Evolutionary conservation across 495 filamentous ascomycete species (phyloP), one percentile per base, ranked within the genome.

Genomic region (Tuber melanosporum): DNA sequence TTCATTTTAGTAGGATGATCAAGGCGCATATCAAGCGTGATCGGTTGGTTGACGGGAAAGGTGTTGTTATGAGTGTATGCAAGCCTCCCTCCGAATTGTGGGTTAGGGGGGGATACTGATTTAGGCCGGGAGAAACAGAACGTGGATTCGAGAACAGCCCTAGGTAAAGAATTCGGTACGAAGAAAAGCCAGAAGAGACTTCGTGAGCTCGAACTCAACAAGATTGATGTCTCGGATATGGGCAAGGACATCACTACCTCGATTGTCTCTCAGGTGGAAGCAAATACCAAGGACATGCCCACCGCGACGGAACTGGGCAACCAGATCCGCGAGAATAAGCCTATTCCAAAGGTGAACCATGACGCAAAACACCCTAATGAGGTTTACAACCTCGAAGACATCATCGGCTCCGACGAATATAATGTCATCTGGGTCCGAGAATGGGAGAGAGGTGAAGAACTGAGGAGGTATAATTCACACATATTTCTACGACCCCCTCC

Each of bases 101-200:
- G 15, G 69, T 71, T 45, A 74, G 66, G 6, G 42, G 45, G 69
- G 70, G 22, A n/a, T 71, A 49, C 81, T 84, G 83, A 89, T 66
- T 66, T 87, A 88, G 84, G 2, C 0, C 26, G 8, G 15, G 20
- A 32, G 10, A 26, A 49, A n/a, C 32, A 82, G 79, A 73, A 81
- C 26, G 44, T 66, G n/a, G 82, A 83, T 46, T 78, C 76, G 20
- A 77, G 82, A 5, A 80, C 79, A 70, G 89, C 90, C 49, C 91
- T 99, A 8, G 95, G 94, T 77, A 89, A 93, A 81, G 90, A 91
- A 71, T 99, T 99, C 86, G 96, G 95, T 79, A 97, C 94, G 47
- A 96, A 93, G 86, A 96, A 96, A 86, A 90, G 96, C 3, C 92
- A 92, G 87, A 97, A 97, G 85, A 92, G 91, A 2, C 90, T 83